Conservation (phyloP, 164 flowering plant species). For the Berberis vulgaris region DNA sequence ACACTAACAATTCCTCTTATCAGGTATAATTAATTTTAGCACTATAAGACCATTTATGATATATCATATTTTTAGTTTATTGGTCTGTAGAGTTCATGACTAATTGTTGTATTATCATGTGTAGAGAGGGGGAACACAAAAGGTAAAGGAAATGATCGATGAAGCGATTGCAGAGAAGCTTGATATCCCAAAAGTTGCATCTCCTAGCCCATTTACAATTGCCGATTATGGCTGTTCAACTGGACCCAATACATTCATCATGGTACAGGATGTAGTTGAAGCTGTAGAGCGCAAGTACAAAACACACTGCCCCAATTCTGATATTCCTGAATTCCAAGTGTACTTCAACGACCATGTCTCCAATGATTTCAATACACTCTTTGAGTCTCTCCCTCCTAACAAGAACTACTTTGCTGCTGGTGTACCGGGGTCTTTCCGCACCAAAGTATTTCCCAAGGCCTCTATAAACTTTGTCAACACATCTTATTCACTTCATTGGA, state of each 20-base stretch:
- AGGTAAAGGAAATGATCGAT: conserved; percentile 5
- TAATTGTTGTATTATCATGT: neutral
- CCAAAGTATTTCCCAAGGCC: conserved; percentile 20
- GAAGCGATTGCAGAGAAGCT: conserved; percentile 8
- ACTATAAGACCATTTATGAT: neutral
- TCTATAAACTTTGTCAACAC: conserved; percentile 22
- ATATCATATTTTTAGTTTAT: no score
- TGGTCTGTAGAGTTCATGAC: no score
- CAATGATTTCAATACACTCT: conserved; percentile 29
- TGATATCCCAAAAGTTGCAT: neutral
- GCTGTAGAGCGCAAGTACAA: conserved; percentile 12
- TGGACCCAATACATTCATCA: conserved; percentile 18
- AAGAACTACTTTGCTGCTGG: conserved; percentile 17
- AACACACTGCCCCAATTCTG: neutral
- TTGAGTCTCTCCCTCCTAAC: conserved; percentile 10
- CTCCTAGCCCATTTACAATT: conserved; percentile 4
- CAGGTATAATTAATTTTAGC: neutral
- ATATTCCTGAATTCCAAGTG: conserved; percentile 18
- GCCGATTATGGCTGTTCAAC: conserved; percentile 25
- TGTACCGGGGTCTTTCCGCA: conserved; percentile 27
- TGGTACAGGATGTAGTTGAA: conserved; percentile 18
- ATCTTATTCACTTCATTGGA: conserved; percentile 23
- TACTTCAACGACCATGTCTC: conserved; percentile 18
- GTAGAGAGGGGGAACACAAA: conserved; percentile 8
- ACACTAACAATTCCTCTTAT: conserved; percentile 3